Evolutionary conservation across 2,329 filamentous ascomycete genomes (phyloP).

Genomic region (Claviceps sp.): DNA sequence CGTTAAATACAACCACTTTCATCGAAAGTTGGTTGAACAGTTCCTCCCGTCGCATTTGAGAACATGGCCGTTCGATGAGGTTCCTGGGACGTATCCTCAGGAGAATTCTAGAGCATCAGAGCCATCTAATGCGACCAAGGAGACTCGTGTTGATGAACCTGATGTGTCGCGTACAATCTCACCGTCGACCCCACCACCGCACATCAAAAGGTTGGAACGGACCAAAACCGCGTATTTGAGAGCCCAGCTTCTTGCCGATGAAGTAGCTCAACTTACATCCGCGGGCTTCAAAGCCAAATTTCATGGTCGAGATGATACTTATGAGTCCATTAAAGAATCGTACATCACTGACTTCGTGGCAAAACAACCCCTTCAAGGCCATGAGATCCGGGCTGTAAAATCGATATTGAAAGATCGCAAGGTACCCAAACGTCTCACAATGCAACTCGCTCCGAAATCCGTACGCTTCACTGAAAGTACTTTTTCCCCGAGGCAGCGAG

Average conservation of each 20-base stretch:
- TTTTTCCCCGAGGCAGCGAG: slow-evolving; percentile 13
- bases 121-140: neutral
- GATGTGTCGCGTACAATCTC: neutral
- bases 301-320: slow-evolving; percentile 10
- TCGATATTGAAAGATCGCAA: slow-evolving; percentile 18
- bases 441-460: slow-evolving; percentile 13
- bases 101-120: slow-evolving; percentile 4
- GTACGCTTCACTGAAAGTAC: slow-evolving; percentile 19
- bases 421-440: slow-evolving; percentile 15
- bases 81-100: slow-evolving; percentile 17
- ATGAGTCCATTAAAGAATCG: slow-evolving; percentile 9
- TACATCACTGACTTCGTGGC: slow-evolving; percentile 12
- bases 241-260: slow-evolving; percentile 5
- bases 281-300: slow-evolving; percentile 10
- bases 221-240: slow-evolving; percentile 7
- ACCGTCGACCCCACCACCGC: neutral
- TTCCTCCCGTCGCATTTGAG: slow-evolving; percentile 12
- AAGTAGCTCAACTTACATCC: slow-evolving; percentile 8
- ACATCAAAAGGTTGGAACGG: slow-evolving; percentile 1
- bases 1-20: slow-evolving; percentile 13
- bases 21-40: slow-evolving; percentile 10
- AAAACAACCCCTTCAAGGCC: slow-evolving; percentile 9
- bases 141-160: neutral
- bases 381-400: slow-evolving; percentile 11
- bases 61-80: slow-evolving; percentile 6